A percentile compares a stretch with the other conserved stretches of the same genome.
These are phyloP conservation scores for Clarkia xantiana DNA, from an alignment of 345 rosid genomes.

Conservation along the genomic window DNA sequence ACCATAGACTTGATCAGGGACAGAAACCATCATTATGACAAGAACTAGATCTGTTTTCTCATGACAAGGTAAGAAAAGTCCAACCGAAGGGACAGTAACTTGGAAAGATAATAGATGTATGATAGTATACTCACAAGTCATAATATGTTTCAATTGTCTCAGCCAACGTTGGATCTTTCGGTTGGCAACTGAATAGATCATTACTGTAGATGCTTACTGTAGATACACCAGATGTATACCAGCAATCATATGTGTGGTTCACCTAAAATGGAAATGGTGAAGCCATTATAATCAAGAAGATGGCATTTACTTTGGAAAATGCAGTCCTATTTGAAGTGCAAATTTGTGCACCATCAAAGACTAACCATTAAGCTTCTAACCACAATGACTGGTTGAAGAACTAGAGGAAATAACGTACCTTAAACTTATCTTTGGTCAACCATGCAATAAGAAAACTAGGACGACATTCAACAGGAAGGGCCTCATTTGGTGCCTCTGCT, in stretches of 20 bases:
- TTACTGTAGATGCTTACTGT: slow-evolving; percentile 59
- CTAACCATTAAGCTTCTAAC: background rate
- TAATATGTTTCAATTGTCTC: slow-evolving; percentile 43
- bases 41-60: background rate
- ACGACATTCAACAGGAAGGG: slow-evolving; percentile 77
- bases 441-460: slow-evolving; percentile 70
- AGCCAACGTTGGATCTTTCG: slow-evolving; percentile 37
- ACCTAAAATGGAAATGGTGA: slow-evolving; percentile 27
- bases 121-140: slow-evolving; percentile 38
- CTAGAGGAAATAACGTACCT: slow-evolving; percentile 21
- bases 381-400: too few relatives aligned
- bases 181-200: slow-evolving; percentile 56
- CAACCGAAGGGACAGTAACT: background rate
- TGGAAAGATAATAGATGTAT: background rate
- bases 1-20: too few relatives aligned
- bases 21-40: too few relatives aligned
- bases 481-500: slow-evolving; percentile 83
- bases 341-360: too few relatives aligned
- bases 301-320: too few relatives aligned
- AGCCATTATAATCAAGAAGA: too few relatives aligned
- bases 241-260: slow-evolving; percentile 82
- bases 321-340: too few relatives aligned
- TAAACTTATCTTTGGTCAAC: slow-evolving; percentile 63
- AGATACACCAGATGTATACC: slow-evolving; percentile 54
- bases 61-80: background rate